phyloP scores from a whole-genome alignment of 441 rosid species.

The Arabidopsis hybrid region DNA sequence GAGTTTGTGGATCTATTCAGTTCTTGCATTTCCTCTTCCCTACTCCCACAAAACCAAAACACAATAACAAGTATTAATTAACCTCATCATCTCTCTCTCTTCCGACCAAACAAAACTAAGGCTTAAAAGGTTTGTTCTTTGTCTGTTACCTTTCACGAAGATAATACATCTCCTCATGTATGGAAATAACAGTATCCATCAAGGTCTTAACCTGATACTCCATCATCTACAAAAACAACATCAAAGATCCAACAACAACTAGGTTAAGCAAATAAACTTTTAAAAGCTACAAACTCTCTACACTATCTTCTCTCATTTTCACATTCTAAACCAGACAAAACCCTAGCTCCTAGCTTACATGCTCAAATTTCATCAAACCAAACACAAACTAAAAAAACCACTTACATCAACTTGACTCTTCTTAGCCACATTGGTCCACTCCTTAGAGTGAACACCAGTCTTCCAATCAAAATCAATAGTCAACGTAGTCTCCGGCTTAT shows the following conservation, averaged over 20 bases:
- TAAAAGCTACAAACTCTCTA: background rate
- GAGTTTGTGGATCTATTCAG: constrained; percentile 61
- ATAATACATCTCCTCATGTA: constrained; percentile 40
- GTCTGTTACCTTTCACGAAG: constrained; percentile 36
- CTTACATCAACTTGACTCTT: constrained; percentile 65
- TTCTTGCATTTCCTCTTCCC: constrained; percentile 73
- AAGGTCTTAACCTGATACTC: constrained; percentile 31
- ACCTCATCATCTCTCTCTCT: constrained; percentile 2
- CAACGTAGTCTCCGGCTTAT: constrained; percentile 49
- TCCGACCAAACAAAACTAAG: background rate
- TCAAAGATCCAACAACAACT: constrained; percentile 13
- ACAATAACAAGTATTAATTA: background rate
- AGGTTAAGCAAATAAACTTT: background rate
- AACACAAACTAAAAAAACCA: background rate
- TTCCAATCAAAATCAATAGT: constrained; percentile 72
- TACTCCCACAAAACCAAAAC: constrained; percentile 34
- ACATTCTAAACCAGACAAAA: constrained; percentile 3
- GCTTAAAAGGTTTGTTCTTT: background rate
- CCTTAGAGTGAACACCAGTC: constrained; percentile 62
- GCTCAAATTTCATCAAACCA: background rate
- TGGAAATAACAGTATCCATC: constrained; percentile 29
- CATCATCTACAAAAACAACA: constrained; percentile 37
- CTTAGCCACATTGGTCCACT: constrained; percentile 73
- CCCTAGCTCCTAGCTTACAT: background rate
- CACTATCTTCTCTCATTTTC: background rate